phyloP scores from a whole-genome alignment of 2,329 filamentous ascomycete genomes.

The Botrytis medusae region DNA sequence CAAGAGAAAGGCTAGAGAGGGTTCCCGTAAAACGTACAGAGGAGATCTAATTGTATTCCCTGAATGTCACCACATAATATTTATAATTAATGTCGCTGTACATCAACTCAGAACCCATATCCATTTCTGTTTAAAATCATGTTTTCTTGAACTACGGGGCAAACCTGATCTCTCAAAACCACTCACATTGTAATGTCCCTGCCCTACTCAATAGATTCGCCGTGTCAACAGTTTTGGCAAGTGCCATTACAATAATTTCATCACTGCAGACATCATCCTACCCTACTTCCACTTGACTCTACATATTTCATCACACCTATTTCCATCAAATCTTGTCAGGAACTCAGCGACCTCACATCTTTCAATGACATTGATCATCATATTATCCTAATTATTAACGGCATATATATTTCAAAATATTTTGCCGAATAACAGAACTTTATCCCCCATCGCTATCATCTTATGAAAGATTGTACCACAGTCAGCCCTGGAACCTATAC shows the following conservation, averaged over 20 bases:
- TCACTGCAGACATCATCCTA: not conserved
- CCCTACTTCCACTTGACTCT: not conserved
- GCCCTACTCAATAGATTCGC: not conserved
- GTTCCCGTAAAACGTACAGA: not conserved
- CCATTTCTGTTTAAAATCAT: not conserved
- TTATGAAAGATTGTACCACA: not conserved
- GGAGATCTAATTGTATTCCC: not conserved
- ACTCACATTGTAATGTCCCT: not conserved
- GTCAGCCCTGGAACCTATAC: not conserved
- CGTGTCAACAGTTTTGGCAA: not conserved
- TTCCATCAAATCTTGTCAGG: not conserved
- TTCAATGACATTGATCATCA: not conserved
- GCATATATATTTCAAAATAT: not conserved
- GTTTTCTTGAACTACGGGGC: not conserved
- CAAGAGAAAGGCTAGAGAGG: not conserved
- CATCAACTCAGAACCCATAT: not conserved
- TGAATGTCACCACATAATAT: not conserved
- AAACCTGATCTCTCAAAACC: not conserved
- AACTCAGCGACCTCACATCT: slow-evolving; percentile 1
- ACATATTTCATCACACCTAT: slow-evolving; percentile 1
- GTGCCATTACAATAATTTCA: not conserved
- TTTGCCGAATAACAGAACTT: not conserved
- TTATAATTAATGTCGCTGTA: not conserved
- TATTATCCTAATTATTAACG: not conserved
- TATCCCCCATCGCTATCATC: not conserved